Conservation (phyloP, 2,329 filamentous ascomycete genomes). For the Truncatella angustata region DNA sequence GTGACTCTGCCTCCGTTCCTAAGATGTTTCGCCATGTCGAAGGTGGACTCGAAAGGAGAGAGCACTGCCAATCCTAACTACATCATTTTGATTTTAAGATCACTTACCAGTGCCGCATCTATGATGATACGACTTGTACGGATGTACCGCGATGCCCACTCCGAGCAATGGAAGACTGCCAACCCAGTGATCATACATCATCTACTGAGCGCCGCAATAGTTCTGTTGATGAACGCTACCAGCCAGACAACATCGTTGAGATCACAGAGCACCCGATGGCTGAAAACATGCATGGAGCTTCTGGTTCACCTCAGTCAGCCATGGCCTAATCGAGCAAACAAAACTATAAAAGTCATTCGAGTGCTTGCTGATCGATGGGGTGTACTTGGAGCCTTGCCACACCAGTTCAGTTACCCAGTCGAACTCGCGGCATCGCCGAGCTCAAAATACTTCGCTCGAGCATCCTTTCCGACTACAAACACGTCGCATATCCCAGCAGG, state of each 20-base stretch:
- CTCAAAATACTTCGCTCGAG: not conserved
- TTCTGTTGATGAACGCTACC: slow-evolving; percentile 16
- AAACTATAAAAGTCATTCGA: slow-evolving; percentile 7
- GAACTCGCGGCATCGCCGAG: not conserved
- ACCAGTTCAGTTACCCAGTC: not conserved
- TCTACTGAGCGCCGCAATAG: slow-evolving; percentile 16
- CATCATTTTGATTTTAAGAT: slow-evolving; percentile 13
- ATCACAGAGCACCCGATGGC: slow-evolving; percentile 15
- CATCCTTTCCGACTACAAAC: too few species aligned
- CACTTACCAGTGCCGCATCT: slow-evolving; percentile 14
- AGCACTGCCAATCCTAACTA: slow-evolving; percentile 6
- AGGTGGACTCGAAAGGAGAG: not conserved
- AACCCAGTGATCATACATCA: slow-evolving; percentile 17
- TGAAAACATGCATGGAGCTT: slow-evolving; percentile 15
- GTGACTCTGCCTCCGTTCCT: slow-evolving; percentile 17
- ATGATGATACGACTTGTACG: slow-evolving; percentile 12
- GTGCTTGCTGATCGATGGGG: slow-evolving; percentile 4
- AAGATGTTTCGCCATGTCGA: slow-evolving; percentile 11
- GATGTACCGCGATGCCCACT: slow-evolving; percentile 12
- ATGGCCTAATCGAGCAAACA: not conserved
- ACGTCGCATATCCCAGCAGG: too few species aligned
- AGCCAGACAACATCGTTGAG: slow-evolving; percentile 12
- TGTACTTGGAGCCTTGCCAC: slow-evolving; percentile 1
- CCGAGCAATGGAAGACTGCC: slow-evolving; percentile 10
- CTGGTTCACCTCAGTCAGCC: slow-evolving; percentile 6